Conservation (phyloP, 208 protist species). For the Angomonas desouzai region DNA sequence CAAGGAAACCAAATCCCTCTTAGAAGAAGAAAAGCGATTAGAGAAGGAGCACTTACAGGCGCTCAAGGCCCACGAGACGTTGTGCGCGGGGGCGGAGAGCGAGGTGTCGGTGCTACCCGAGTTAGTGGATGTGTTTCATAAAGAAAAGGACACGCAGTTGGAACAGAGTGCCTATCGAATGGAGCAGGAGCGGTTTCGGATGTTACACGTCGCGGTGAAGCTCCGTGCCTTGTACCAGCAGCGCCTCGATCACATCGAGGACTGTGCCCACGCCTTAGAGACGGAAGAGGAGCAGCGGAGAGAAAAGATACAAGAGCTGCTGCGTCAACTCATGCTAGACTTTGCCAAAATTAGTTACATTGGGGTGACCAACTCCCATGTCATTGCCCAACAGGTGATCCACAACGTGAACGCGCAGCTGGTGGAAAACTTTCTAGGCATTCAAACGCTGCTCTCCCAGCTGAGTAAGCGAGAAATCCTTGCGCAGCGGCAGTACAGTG, state of each 20-base stretch:
- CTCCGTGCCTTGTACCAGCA: constrained; percentile 25
- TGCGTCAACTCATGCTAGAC: constrained; percentile 53
- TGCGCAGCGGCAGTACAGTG: constrained; percentile 54
- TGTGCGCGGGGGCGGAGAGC: constrained; percentile 11
- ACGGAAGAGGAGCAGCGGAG: constrained; percentile 45
- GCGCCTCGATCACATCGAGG: constrained; percentile 35
- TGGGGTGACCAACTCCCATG: constrained; percentile 68
- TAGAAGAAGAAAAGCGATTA: constrained; percentile 31
- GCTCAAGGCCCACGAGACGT: constrained; percentile 25
- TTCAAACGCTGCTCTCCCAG: constrained; percentile 48
- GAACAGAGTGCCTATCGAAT: constrained; percentile 34
- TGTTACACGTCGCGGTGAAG: constrained; percentile 36
- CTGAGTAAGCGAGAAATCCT: constrained; percentile 65
- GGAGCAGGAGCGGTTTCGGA: constrained; percentile 43
- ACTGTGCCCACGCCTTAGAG: constrained; percentile 32
- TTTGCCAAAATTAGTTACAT: constrained; percentile 69
- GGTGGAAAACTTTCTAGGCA: constrained; percentile 45
- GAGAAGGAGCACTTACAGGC: constrained; percentile 33
- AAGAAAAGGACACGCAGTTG: constrained; percentile 26
- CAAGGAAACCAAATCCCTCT: constrained; percentile 21
- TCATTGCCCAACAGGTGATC: constrained; percentile 75
- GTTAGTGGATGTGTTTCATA: constrained; percentile 27
- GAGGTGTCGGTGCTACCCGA: constrained; percentile 29
- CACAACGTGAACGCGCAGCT: constrained; percentile 68
- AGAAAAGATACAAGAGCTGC: constrained; percentile 26